These are phyloP conservation scores for Rugonectria rugulosa DNA, from an alignment of 2,329 filamentous ascomycete species.

Conservation along the genomic window DNA sequence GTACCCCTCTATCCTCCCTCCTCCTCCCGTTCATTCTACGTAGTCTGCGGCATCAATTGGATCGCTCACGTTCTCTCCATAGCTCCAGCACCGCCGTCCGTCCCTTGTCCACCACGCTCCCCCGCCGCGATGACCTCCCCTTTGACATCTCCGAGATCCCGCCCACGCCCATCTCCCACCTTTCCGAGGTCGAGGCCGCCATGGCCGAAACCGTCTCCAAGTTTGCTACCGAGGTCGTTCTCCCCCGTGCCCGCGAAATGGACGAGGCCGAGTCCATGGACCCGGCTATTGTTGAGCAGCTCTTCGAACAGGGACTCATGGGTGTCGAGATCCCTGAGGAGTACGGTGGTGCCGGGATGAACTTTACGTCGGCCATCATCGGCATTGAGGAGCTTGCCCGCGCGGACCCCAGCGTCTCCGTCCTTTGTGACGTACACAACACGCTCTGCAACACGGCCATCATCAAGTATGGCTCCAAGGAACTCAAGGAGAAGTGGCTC, in stretches of 20 bases:
- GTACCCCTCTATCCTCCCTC: slow-evolving; percentile 3
- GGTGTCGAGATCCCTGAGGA: slow-evolving; percentile 97
- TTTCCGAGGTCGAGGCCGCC: slow-evolving; percentile 87
- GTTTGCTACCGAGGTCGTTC: slow-evolving; percentile 87
- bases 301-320: slow-evolving; percentile 98
- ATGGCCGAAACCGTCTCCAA: slow-evolving; percentile 92
- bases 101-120: slow-evolving; percentile 66
- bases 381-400: slow-evolving; percentile 96
- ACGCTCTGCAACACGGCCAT: slow-evolving; percentile 95
- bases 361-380: slow-evolving; percentile 95
- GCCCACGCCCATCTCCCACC: slow-evolving; percentile 90
- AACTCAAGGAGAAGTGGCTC: slow-evolving; percentile 84
- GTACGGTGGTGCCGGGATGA: slow-evolving; percentile 96
- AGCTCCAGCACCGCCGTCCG: slow-evolving; percentile 50
- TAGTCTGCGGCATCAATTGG: not conserved
- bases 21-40: not conserved
- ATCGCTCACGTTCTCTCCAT: slow-evolving; percentile 16
- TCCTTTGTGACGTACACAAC: slow-evolving; percentile 97
- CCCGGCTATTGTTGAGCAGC: slow-evolving; percentile 82
- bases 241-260: slow-evolving; percentile 95
- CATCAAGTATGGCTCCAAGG: slow-evolving; percentile 80
- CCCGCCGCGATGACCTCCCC: slow-evolving; percentile 53
- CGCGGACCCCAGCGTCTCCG: slow-evolving; percentile 92
- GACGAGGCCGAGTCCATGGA: slow-evolving; percentile 98
- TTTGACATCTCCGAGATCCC: slow-evolving; percentile 77